A percentile compares a stretch with the other conserved stretches of the same genome.
These are phyloP conservation scores for Aspergillus fijiensis DNA, from an alignment of 2,329 filamentous ascomycete genomes.

Conservation along the genomic window DNA sequence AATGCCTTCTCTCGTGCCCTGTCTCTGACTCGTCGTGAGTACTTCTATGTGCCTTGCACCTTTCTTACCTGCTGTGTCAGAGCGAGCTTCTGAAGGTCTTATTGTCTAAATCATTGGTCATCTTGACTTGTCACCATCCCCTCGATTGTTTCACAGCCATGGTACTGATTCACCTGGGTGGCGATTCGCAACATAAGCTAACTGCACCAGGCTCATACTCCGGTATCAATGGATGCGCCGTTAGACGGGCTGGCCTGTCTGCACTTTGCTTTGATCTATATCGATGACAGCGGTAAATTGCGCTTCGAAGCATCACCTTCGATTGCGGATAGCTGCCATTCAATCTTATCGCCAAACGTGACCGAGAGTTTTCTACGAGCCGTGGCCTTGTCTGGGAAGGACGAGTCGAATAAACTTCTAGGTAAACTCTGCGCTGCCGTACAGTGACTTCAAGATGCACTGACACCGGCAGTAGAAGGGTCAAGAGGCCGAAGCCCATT, in stretches of 20 bases:
- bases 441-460: background rate
- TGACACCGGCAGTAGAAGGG: slow-evolving; percentile 6
- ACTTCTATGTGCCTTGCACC: slow-evolving; percentile 15
- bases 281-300: slow-evolving; percentile 32
- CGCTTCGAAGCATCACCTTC: slow-evolving; percentile 32
- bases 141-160: slow-evolving; percentile 8
- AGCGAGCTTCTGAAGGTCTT: background rate
- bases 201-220: slow-evolving; percentile 20
- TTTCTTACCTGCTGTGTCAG: slow-evolving; percentile 3
- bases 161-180: slow-evolving; percentile 14
- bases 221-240: slow-evolving; percentile 25
- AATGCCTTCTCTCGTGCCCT: slow-evolving; percentile 15
- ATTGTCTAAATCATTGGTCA: slow-evolving; percentile 13
- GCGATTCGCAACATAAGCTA: background rate
- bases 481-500: slow-evolving; percentile 15
- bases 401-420: slow-evolving; percentile 16
- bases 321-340: slow-evolving; percentile 28
- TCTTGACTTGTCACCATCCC: slow-evolving; percentile 18
- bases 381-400: slow-evolving; percentile 28
- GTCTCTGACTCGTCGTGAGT: slow-evolving; percentile 13
- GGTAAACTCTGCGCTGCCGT: slow-evolving; percentile 17
- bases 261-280: slow-evolving; percentile 36
- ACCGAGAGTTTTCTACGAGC: slow-evolving; percentile 31
- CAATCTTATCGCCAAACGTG: slow-evolving; percentile 30
- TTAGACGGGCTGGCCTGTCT: slow-evolving; percentile 23